These are phyloP conservation scores for Craspedostauros australis DNA, from an alignment of 108 stramenopile species.

Conservation along the genomic window DNA sequence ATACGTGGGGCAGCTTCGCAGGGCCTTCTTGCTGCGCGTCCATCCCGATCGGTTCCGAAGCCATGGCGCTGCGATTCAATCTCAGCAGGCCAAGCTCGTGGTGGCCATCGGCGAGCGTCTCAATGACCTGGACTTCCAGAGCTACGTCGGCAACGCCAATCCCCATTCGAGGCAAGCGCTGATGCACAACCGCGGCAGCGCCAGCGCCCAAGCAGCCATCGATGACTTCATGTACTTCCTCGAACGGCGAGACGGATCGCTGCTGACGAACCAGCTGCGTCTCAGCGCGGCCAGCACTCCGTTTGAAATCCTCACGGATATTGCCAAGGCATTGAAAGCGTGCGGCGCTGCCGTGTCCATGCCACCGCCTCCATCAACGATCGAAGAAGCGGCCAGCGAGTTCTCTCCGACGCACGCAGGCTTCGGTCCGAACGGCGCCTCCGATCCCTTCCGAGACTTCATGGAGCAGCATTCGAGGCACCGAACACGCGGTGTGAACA, in stretches of 20 bases:
- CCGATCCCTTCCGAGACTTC: no score
- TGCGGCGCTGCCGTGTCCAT: conserved; percentile 25
- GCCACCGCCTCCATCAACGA: conserved; percentile 21
- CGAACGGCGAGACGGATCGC: conserved; percentile 63
- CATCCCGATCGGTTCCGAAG: conserved; percentile 81
- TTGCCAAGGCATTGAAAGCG: conserved; percentile 39
- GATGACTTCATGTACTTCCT: conserved; percentile 31
- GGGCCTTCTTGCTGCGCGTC: conserved; percentile 74
- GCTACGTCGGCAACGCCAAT: conserved; percentile 20
- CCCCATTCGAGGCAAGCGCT: no score
- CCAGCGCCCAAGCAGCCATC: neutral
- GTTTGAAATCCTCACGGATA: conserved; percentile 45
- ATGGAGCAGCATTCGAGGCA: no score
- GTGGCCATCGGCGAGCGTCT: conserved; percentile 44
- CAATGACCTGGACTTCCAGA: conserved; percentile 43
- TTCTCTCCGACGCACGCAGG: no score
- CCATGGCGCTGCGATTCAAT: conserved; percentile 35
- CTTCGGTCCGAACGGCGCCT: no score
- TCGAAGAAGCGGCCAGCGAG: neutral
- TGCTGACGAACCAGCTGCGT: conserved; percentile 37
- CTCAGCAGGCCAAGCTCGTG: conserved; percentile 57
- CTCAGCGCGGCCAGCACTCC: conserved; percentile 45
- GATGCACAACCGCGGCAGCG: neutral
- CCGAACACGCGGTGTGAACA: conserved; percentile 35
- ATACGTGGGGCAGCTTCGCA: conserved; percentile 58